Percentiles rank a stretch among this genome's conserved stretches.
These are phyloP conservation scores for Trichoderma oligosporum DNA, from an alignment of 2,329 filamentous ascomycete genomes.

Conservation along the genomic window DNA sequence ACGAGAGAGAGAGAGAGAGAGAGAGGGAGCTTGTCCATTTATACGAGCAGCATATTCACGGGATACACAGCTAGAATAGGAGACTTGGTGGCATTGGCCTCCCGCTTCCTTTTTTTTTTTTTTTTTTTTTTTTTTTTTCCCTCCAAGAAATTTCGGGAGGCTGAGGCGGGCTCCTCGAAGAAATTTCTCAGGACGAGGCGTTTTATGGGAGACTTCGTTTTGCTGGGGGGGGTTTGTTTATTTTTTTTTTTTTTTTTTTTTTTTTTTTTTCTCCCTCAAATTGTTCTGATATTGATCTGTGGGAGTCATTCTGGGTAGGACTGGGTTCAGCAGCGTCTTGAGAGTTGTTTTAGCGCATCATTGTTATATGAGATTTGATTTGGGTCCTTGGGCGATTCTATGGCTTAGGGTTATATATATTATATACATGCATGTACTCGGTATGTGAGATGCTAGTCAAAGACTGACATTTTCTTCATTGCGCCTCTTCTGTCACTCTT, in stretches of 20 bases:
- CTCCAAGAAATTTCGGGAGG: neutral
- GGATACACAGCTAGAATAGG: too few species aligned
- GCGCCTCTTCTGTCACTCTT: too few species aligned
- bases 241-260: neutral
- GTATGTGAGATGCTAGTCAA: neutral
- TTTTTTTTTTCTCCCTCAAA: neutral
- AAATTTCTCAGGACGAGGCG: neutral
- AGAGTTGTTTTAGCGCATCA: neutral
- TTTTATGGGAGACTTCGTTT: conserved; percentile 4
- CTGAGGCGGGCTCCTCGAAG: neutral
- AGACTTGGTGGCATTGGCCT: neutral
- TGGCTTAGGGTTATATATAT: neutral
- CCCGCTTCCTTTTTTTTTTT: neutral
- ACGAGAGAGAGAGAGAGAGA: too few species aligned
- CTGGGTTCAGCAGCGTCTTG: conserved; percentile 6
- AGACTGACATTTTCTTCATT: too few species aligned
- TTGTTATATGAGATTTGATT: neutral
- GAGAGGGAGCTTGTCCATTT: too few species aligned
- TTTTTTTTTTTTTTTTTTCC: neutral
- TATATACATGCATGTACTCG: neutral
- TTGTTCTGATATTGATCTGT: neutral
- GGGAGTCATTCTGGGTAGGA: conserved; percentile 13
- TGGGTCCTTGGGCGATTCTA: conserved; percentile 3
- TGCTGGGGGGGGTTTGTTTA: neutral
- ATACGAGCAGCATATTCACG: too few species aligned